Conservation (phyloP, 352 stramenopile genomes). For the Globisporangium yorkense region DNA sequence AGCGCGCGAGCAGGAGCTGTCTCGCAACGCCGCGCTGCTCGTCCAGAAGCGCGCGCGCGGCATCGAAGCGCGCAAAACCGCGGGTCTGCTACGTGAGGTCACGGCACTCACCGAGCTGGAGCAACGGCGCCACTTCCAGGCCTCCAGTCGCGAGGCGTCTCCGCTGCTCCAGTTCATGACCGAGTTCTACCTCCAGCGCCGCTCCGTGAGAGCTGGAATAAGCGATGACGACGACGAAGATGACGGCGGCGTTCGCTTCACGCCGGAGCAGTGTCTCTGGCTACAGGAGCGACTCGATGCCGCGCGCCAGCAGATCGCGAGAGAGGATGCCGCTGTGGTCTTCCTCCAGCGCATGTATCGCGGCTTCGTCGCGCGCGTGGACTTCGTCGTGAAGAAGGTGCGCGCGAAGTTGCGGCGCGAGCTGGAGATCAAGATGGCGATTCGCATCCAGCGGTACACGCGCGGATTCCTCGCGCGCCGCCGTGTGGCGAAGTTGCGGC, state of each 20-base stretch:
- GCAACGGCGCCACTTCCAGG: constrained; percentile 33
- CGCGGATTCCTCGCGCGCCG: constrained; percentile 32
- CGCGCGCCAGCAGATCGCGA: constrained; percentile 22
- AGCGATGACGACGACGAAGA: neutral
- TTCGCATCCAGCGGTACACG: constrained; percentile 27
- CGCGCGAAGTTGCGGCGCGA: constrained; percentile 22
- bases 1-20: constrained; percentile 19
- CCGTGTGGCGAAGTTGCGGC: constrained; percentile 19
- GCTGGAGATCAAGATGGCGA: constrained; percentile 27
- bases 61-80: constrained; percentile 31
- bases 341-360: constrained; percentile 52
- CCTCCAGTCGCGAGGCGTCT: constrained; percentile 23
- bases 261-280: constrained; percentile 35
- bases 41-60: constrained; percentile 53
- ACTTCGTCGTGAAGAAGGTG: constrained; percentile 32
- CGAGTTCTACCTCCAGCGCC: constrained; percentile 22
- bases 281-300: constrained; percentile 31
- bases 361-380: constrained; percentile 34
- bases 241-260: constrained; percentile 13
- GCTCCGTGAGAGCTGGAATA: neutral
- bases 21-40: constrained; percentile 34
- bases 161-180: constrained; percentile 48
- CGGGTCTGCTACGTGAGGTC: constrained; percentile 31
- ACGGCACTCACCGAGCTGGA: constrained; percentile 37
- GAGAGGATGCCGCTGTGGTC: constrained; percentile 37